Evolutionary conservation across 108 stramenopile genomes (phyloP).

Genomic region (Nannochloropsis salina): DNA sequence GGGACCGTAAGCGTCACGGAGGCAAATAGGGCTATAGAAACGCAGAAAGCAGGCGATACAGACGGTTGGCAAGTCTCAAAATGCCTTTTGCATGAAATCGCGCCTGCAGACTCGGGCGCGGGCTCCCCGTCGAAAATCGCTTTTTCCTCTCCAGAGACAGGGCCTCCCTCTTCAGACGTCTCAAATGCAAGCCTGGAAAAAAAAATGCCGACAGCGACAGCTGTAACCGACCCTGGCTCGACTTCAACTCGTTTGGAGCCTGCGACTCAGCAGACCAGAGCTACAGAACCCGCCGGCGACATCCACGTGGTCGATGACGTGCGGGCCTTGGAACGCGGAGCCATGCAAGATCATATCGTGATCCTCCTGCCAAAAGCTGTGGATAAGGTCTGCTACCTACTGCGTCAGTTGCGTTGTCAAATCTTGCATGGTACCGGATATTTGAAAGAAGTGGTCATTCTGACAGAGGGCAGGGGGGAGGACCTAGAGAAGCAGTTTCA

Average conservation of each 20-base stretch:
- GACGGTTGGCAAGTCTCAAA: constrained; percentile 7
- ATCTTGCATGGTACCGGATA: not conserved
- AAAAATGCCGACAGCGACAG: too few relatives aligned
- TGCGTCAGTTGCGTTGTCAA: not conserved
- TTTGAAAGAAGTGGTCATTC: not conserved
- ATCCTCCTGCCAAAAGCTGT: not conserved
- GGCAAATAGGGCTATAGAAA: too few relatives aligned
- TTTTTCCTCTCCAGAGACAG: too few relatives aligned
- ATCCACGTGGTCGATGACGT: not conserved
- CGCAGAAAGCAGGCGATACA: too few relatives aligned
- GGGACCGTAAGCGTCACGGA: too few relatives aligned
- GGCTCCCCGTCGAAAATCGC: too few relatives aligned
- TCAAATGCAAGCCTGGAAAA: too few relatives aligned
- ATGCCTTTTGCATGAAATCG: constrained; percentile 10
- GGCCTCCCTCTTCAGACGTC: too few relatives aligned
- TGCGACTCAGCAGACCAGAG: too few relatives aligned
- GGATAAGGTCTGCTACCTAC: not conserved
- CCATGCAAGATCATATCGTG: constrained; percentile 1
- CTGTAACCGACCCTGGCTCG: too few relatives aligned
- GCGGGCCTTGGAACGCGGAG: not conserved
- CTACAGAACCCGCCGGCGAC: not conserved
- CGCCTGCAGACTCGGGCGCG: not conserved
- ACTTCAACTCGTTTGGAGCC: too few relatives aligned
- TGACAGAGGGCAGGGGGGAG: not conserved
- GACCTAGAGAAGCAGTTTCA: constrained; percentile 4